Evolutionary conservation across 768 basidiomycete genomes (phyloP).

Genomic region (Atractiella rhizophila): DNA sequence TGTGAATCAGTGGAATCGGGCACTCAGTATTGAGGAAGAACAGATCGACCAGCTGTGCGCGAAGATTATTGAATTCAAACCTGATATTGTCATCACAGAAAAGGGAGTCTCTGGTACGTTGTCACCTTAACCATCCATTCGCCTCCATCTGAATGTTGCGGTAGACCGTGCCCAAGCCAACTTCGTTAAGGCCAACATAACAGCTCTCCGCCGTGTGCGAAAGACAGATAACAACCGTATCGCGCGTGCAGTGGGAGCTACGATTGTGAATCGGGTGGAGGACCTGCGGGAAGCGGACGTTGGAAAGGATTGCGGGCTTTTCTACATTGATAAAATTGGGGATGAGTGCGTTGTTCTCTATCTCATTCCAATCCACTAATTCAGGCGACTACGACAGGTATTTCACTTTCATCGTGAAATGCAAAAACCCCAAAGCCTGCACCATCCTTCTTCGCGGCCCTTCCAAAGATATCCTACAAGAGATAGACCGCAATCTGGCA

Average conservation of each 20-base stretch:
- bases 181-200: slow-evolving; percentile 60
- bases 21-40: slow-evolving; percentile 88
- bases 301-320: slow-evolving; percentile 81
- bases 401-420: slow-evolving; percentile 90
- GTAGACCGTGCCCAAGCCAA: slow-evolving; percentile 79
- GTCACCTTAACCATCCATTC: background rate
- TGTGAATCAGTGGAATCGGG: slow-evolving; percentile 74
- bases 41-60: slow-evolving; percentile 71
- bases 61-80: slow-evolving; percentile 71
- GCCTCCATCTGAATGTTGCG: background rate
- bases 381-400: slow-evolving; percentile 31
- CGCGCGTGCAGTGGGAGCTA: slow-evolving; percentile 79
- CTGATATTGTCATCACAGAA: slow-evolving; percentile 83
- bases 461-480: slow-evolving; percentile 91
- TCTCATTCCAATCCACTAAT: background rate
- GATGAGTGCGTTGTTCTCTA: slow-evolving; percentile 38
- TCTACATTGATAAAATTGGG: slow-evolving; percentile 87
- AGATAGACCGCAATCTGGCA: slow-evolving; percentile 88
- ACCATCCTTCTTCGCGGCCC: slow-evolving; percentile 93
- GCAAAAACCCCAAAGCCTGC: slow-evolving; percentile 74
- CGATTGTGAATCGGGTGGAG: slow-evolving; percentile 87
- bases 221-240: slow-evolving; percentile 98
- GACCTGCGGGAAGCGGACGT: slow-evolving; percentile 78
- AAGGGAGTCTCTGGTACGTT: slow-evolving; percentile 81
- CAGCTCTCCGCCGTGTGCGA: slow-evolving; percentile 86